Evolutionary conservation across 2,329 filamentous ascomycete species (phyloP).

Genomic region (Furcasterigmium furcatum): DNA sequence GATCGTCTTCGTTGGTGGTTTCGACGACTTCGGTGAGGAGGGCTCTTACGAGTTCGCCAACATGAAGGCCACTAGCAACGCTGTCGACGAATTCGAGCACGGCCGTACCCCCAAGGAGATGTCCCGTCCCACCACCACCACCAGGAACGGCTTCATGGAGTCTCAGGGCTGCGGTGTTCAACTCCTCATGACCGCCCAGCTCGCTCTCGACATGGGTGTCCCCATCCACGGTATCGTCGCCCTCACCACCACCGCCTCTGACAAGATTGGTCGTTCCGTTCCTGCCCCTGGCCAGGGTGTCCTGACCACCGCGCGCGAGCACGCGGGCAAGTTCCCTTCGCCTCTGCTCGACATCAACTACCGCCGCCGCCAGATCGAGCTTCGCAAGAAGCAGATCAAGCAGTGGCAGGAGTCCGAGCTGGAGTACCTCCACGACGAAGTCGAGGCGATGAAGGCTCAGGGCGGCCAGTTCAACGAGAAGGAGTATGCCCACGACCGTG

Average conservation of each 20-base stretch:
- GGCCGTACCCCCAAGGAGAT: constrained; percentile 95
- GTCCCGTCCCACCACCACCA: constrained; percentile 96
- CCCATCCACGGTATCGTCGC: constrained; percentile 95
- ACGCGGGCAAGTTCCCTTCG: constrained; percentile 87
- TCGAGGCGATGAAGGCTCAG: constrained; percentile 84
- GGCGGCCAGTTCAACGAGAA: constrained; percentile 71
- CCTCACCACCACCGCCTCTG: constrained; percentile 91
- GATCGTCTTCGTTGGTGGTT: constrained; percentile 95
- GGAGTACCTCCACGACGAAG: constrained; percentile 88
- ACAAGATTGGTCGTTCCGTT: constrained; percentile 98
- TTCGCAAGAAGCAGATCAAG: constrained; percentile 91
- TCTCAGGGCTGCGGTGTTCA: constrained; percentile 98
- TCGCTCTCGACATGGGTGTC: constrained; percentile 97
- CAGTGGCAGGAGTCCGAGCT: constrained; percentile 95
- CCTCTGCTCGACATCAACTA: constrained; percentile 97
- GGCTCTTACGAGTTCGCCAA: constrained; percentile 99
- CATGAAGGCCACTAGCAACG: constrained; percentile 99
- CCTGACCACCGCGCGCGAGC: constrained; percentile 89
- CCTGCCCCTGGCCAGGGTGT: constrained; percentile 97
- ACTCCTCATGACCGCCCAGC: constrained; percentile 94
- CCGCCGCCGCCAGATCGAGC: constrained; percentile 89
- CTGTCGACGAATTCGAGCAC: constrained; percentile 92
- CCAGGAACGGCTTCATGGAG: constrained; percentile 98
- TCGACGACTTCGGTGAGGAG: constrained; percentile 99
- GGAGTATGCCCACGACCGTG: constrained; percentile 83